These are phyloP conservation scores for Cornus kousa DNA, from an alignment of 148 eudicot genomes.

Conservation along the genomic window DNA sequence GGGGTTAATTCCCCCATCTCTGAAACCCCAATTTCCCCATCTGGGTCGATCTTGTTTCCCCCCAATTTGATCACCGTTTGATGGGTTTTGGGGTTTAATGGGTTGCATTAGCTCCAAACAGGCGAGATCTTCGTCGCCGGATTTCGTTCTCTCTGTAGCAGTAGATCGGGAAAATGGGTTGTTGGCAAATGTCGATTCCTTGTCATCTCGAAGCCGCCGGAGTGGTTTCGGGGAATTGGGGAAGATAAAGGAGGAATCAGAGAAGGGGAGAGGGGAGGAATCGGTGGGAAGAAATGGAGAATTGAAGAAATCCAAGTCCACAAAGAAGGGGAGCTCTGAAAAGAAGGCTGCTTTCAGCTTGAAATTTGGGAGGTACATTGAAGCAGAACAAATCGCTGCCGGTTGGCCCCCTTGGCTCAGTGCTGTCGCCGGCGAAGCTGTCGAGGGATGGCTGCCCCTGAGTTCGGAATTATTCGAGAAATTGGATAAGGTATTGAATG, in stretches of 20 bases:
- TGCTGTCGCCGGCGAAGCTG: slow-evolving; percentile 65
- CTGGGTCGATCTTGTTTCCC: slow-evolving; percentile 23
- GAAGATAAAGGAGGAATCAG: slow-evolving; percentile 43
- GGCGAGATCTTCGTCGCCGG: slow-evolving; percentile 41
- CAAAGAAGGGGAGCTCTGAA: slow-evolving; percentile 16
- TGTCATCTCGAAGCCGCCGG: background rate
- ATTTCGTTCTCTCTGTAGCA: slow-evolving; percentile 3
- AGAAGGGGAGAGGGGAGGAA: slow-evolving; percentile 23
- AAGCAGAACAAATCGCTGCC: slow-evolving; percentile 57
- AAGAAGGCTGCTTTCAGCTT: slow-evolving; percentile 40
- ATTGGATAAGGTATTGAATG: slow-evolving; percentile 55
- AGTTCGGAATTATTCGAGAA: slow-evolving; percentile 58
- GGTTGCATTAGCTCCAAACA: slow-evolving; percentile 88
- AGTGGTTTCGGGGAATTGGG: slow-evolving; percentile 23
- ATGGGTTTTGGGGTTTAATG: slow-evolving; percentile 55
- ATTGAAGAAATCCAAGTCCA: slow-evolving; percentile 15
- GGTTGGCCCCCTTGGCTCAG: slow-evolving; percentile 79
- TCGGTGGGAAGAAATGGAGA: slow-evolving; percentile 2
- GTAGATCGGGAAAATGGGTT: slow-evolving; percentile 19
- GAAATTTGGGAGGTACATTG: slow-evolving; percentile 48
- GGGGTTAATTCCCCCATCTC: slow-evolving; percentile 12
- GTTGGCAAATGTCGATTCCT: slow-evolving; percentile 15
- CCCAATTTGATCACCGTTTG: slow-evolving; percentile 14
- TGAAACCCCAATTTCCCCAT: slow-evolving; percentile 18
- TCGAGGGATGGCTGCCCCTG: slow-evolving; percentile 72